These are phyloP conservation scores for Geosmithia morbida DNA, from an alignment of 2,329 filamentous ascomycete species.

Conservation along the genomic window DNA sequence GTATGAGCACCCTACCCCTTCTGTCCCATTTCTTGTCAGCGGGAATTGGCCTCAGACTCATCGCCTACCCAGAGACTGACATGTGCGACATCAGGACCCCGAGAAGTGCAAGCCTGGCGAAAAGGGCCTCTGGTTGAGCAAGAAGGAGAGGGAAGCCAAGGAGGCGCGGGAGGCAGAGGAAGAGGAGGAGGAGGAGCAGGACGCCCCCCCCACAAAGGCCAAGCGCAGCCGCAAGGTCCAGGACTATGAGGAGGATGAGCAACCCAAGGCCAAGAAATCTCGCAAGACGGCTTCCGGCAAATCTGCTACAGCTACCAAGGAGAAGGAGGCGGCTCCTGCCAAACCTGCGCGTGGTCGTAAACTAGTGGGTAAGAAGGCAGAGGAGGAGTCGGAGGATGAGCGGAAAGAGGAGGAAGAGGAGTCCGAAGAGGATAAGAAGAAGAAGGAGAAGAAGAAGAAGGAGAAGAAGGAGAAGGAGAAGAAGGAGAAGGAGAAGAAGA, in stretches of 20 bases:
- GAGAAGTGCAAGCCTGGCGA: slow-evolving; percentile 58
- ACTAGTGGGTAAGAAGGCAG: slow-evolving; percentile 1
- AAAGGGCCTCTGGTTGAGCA: slow-evolving; percentile 42
- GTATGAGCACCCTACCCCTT: slow-evolving; percentile 34
- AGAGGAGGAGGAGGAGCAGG: slow-evolving; percentile 10
- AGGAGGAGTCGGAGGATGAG: slow-evolving; percentile 5
- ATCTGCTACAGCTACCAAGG: neutral
- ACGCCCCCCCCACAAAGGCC: slow-evolving; percentile 15
- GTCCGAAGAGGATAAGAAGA: slow-evolving; percentile 3
- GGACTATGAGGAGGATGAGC: slow-evolving; percentile 1
- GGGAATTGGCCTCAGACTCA: no score
- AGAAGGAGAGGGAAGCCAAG: slow-evolving; percentile 19
- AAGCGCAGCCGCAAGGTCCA: slow-evolving; percentile 9
- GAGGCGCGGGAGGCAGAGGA: slow-evolving; percentile 14
- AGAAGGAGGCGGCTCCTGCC: slow-evolving; percentile 5
- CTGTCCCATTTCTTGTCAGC: neutral
- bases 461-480: slow-evolving; percentile 4
- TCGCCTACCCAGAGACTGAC: neutral
- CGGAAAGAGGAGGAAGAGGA: neutral
- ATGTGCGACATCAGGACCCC: slow-evolving; percentile 40
- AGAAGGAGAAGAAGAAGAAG: slow-evolving; percentile 5
- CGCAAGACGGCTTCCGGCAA: neutral
- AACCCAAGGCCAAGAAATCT: slow-evolving; percentile 3
- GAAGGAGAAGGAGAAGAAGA: slow-evolving; percentile 5
- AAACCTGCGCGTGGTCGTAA: slow-evolving; percentile 10